Percentiles rank a stretch among this genome's conserved stretches.
These are phyloP conservation scores for Amylostereum chailletii DNA, from an alignment of 1,284 basidiomycete species.

Conservation along the genomic window DNA sequence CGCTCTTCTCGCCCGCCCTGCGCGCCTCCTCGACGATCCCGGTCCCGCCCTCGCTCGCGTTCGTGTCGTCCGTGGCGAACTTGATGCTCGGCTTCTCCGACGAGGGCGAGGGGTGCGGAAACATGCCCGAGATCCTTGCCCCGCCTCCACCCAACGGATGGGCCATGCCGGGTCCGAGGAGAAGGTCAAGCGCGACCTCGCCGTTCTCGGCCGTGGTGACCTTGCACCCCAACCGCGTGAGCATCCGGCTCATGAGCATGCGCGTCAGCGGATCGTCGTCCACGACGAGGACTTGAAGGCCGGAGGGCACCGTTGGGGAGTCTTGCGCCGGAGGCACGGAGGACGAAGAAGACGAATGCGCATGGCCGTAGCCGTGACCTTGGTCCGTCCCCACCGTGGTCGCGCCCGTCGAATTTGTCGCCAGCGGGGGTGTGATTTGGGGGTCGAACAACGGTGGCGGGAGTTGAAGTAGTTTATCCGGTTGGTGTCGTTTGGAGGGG, in stretches of 20 bases:
- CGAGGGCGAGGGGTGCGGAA: slow-evolving; percentile 20
- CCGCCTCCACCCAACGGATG: slow-evolving; percentile 22
- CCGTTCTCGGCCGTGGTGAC: slow-evolving; percentile 87
- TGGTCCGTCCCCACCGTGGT: not conserved
- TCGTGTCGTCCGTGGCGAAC: slow-evolving; percentile 2
- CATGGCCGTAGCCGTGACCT: not conserved
- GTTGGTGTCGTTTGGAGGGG: not conserved
- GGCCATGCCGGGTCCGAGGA: slow-evolving; percentile 34
- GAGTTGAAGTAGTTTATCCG: slow-evolving; percentile 5
- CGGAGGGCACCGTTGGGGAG: slow-evolving; percentile 27
- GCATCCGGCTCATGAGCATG: slow-evolving; percentile 74
- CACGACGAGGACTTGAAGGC: slow-evolving; percentile 60
- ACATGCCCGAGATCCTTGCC: not conserved
- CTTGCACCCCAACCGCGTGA: slow-evolving; percentile 69
- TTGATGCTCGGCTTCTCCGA: slow-evolving; percentile 20
- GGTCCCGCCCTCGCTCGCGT: slow-evolving; percentile 7
- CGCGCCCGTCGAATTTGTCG: slow-evolving; percentile 7
- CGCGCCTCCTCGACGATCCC: slow-evolving; percentile 13
- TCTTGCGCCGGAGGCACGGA: not conserved
- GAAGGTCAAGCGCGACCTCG: slow-evolving; percentile 68
- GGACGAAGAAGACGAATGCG: too few species aligned
- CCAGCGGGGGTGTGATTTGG: slow-evolving; percentile 9
- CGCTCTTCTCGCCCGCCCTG: slow-evolving; percentile 1
- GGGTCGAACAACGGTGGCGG: slow-evolving; percentile 14
- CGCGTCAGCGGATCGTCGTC: slow-evolving; percentile 77